Evolutionary conservation across 306 rosid species (phyloP), one percentile per base, ranked within the genome.

Genomic region (Lotus japonicus): DNA sequence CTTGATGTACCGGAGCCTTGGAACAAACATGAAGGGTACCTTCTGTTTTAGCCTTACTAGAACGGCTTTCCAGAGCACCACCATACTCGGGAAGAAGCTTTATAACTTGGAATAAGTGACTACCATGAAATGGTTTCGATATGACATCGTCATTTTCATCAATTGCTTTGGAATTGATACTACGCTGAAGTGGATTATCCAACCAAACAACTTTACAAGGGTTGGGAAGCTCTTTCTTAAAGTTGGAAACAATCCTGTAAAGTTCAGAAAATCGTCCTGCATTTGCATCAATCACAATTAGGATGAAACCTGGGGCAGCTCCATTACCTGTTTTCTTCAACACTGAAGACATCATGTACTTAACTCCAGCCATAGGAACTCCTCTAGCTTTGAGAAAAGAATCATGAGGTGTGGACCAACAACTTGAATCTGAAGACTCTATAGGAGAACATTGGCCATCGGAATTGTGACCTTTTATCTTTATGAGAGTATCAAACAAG

Each of bases 41-140:
- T 69, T 78, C 68, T 23, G 35, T 53, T 35, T 52, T 79, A 13
- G 4, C 10, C 5, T 19, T 54, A 5, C 63, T 45, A 9, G 62
- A 21, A 21, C 26, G 59, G 17, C 5, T 77, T 11, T 64, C 55
- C 68, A 66, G 60, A 51, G 42, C 53, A 26, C 91, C 89, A 8
- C 85, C 89, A 64, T 61, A 86, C 77, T 89, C 91, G 5, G 98
- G 95, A 81, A 92, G 89, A 76, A 84, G 81, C 72, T 63, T 70
- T 14, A 81, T 70, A 14, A 82, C 81, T 35, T 86, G 67, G 23
- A 75, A 73, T 54, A 89, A 64, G 23, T 88, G 77, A 45, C 69
- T 63, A 35, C 92, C 92, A 70, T 89, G 96, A 80, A 92, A 81
- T 16, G 95, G 84, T 67, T 81, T 76, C 3, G 84, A 76, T 45